Percentiles rank a stretch among this genome's conserved stretches.
phyloP scores from a whole-genome alignment of 768 basidiomycete species.

The Daedaleopsis nitida region DNA sequence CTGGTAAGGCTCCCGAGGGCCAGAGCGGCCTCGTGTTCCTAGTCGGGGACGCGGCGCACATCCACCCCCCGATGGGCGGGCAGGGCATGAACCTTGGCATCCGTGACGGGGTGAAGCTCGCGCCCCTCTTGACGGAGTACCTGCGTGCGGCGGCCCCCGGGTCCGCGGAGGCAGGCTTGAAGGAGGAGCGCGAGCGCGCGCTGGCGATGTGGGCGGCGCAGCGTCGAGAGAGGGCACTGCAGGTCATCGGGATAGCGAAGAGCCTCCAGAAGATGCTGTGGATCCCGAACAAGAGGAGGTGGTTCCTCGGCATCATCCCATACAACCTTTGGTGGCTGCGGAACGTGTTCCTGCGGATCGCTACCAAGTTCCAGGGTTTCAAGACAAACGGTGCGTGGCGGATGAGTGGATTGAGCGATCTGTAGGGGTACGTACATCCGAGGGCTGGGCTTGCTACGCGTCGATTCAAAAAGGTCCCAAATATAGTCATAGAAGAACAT shows the following conservation, averaged over 20 bases:
- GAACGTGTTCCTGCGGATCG: constrained; percentile 26
- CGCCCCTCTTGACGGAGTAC: constrained; percentile 43
- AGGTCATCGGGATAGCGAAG: constrained; percentile 45
- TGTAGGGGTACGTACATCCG: constrained; percentile 5
- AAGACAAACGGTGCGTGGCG: constrained; percentile 25
- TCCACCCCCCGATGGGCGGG: constrained; percentile 57
- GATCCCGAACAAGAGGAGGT: constrained; percentile 24
- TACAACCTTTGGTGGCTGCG: constrained; percentile 30
- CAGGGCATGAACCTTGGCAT: constrained; percentile 64
- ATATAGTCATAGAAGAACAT: too few relatives aligned
- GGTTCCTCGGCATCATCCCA: constrained; percentile 25
- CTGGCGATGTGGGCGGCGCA: constrained; percentile 38
- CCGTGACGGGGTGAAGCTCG: constrained; percentile 52
- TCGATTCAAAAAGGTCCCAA: too few relatives aligned
- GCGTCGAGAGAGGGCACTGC: constrained; percentile 43
- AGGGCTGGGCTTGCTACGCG: neutral
- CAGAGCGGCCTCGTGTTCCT: constrained; percentile 28
- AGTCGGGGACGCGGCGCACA: constrained; percentile 51
- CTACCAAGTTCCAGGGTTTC: constrained; percentile 25
- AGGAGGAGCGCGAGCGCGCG: constrained; percentile 31
- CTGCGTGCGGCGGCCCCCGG: constrained; percentile 13
- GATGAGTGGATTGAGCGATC: constrained; percentile 33
- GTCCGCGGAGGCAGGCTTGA: constrained; percentile 1
- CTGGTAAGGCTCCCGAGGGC: neutral
- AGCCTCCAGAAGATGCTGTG: constrained; percentile 29